A percentile compares a stretch with the other conserved stretches of the same genome.
Conservation (phyloP, 1,284 basidiomycete genomes). For the Xerocomus minutiporus region DNA sequence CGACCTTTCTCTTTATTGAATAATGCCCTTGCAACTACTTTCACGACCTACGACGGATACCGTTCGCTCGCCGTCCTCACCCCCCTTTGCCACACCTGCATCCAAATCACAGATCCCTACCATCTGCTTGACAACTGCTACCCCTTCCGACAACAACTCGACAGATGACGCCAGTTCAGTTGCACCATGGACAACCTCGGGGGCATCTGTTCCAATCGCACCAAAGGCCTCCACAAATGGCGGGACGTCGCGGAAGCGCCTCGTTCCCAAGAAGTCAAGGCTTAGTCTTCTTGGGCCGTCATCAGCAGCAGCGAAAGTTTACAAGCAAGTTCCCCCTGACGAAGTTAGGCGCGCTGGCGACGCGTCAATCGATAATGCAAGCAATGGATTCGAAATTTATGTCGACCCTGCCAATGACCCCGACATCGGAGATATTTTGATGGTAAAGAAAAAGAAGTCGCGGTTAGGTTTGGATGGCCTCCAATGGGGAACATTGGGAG, state of each 20-base stretch:
- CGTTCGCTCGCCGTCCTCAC: conserved; percentile 26
- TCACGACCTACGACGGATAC: conserved; percentile 30
- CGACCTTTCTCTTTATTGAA: conserved; percentile 19
- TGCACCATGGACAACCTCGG: conserved; percentile 34
- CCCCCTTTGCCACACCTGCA: conserved; percentile 29
- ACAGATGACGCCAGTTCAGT: conserved; percentile 34
- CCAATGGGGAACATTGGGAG: conserved; percentile 54
- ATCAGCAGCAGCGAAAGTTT: conserved; percentile 30
- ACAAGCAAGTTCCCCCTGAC: conserved; percentile 54
- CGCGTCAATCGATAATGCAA: conserved; percentile 33
- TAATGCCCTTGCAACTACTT: conserved; percentile 31
- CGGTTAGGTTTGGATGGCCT: conserved; percentile 59
- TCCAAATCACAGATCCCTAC: conserved; percentile 45
- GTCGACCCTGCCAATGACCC: conserved; percentile 63
- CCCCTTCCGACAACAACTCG: conserved; percentile 51
- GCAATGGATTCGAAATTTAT: conserved; percentile 66
- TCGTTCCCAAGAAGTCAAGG: conserved; percentile 74
- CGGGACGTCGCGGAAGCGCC: conserved; percentile 42
- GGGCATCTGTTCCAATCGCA: conserved; percentile 30
- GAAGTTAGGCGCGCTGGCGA: conserved; percentile 58
- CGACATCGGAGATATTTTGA: conserved; percentile 62
- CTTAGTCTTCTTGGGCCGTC: conserved; percentile 48
- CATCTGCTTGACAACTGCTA: conserved; percentile 65
- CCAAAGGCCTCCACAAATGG: conserved; percentile 26
- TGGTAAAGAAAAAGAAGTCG: conserved; percentile 78